Percentiles rank a stretch among this genome's conserved stretches.
phyloP scores from a whole-genome alignment of 1,284 basidiomycete genomes.

The Prillingera fragicola region DNA sequence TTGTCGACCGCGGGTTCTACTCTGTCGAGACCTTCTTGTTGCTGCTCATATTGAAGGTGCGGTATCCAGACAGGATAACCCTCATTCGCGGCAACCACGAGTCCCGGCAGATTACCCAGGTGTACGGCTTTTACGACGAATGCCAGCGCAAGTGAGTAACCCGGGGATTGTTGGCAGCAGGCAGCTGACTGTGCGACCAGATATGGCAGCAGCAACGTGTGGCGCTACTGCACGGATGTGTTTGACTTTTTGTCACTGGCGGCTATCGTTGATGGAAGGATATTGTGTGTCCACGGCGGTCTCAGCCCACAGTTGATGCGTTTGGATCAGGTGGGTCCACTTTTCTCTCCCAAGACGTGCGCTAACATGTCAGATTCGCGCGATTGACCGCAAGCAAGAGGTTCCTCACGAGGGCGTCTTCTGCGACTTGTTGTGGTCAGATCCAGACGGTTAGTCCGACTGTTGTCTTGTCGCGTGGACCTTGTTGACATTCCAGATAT shows the following conservation, averaged over 20 bases:
- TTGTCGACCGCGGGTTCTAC: constrained; percentile 96
- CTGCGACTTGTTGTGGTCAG: constrained; percentile 98
- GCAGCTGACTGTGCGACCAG: constrained; percentile 7
- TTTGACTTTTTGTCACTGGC: constrained; percentile 94
- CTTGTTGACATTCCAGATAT: constrained; percentile 57
- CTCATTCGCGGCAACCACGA: constrained; percentile 98
- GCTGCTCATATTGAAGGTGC: constrained; percentile 89
- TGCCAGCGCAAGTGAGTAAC: constrained; percentile 72
- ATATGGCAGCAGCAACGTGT: constrained; percentile 91
- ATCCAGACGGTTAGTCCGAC: constrained; percentile 74
- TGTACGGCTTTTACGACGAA: constrained; percentile 99
- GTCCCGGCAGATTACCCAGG: constrained; percentile 96
- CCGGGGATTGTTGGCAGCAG: not conserved
- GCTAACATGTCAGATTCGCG: constrained; percentile 65
- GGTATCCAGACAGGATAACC: constrained; percentile 95
- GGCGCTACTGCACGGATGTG: constrained; percentile 97
- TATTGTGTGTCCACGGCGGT: constrained; percentile 89
- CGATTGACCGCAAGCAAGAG: constrained; percentile 94
- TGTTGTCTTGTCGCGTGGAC: not conserved
- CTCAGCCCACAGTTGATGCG: constrained; percentile 77
- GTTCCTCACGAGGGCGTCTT: constrained; percentile 99
- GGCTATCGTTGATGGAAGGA: constrained; percentile 90
- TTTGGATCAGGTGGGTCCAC: constrained; percentile 72
- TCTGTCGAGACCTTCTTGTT: constrained; percentile 95
- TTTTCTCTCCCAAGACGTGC: no score